Conservation (phyloP, 1,284 basidiomycete genomes). For the Salmacisia buchloeana region DNA sequence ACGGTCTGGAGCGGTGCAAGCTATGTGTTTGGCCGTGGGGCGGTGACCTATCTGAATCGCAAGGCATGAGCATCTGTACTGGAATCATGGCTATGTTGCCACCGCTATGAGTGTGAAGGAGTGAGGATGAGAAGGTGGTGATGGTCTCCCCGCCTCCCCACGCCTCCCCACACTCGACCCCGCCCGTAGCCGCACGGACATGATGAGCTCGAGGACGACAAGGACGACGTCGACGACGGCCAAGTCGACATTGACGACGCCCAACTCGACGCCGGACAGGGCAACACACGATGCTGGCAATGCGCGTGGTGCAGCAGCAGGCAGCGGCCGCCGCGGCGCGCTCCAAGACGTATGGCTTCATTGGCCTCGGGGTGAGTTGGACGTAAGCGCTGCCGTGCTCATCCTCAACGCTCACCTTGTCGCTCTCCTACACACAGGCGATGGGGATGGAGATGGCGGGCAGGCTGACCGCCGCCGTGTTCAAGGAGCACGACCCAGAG, state of each 20-base stretch:
- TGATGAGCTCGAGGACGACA: neutral
- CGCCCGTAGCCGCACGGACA: neutral
- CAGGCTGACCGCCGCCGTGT: slow-evolving; percentile 35
- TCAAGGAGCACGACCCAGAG: slow-evolving; percentile 24
- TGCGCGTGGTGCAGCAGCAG: neutral
- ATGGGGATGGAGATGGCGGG: slow-evolving; percentile 44
- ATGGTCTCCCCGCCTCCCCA: neutral
- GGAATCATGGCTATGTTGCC: neutral
- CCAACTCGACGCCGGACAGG: neutral
- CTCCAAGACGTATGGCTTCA: slow-evolving; percentile 43
- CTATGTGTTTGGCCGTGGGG: slow-evolving; percentile 71
- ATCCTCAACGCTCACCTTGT: neutral
- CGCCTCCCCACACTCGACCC: neutral
- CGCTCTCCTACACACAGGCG: slow-evolving; percentile 10
- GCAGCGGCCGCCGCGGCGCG: slow-evolving; percentile 13
- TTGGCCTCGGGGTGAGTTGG: slow-evolving; percentile 30
- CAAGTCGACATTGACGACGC: neutral
- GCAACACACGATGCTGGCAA: neutral
- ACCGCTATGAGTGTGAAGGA: neutral
- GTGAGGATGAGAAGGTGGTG: neutral
- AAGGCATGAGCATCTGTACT: neutral
- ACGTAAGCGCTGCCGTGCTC: neutral
- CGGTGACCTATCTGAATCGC: slow-evolving; percentile 55
- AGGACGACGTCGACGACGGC: neutral
- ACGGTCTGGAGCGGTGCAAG: slow-evolving; percentile 88